These are phyloP conservation scores for Calendula officinalis DNA, from an alignment of 129 eudicot genomes.

Conservation along the genomic window DNA sequence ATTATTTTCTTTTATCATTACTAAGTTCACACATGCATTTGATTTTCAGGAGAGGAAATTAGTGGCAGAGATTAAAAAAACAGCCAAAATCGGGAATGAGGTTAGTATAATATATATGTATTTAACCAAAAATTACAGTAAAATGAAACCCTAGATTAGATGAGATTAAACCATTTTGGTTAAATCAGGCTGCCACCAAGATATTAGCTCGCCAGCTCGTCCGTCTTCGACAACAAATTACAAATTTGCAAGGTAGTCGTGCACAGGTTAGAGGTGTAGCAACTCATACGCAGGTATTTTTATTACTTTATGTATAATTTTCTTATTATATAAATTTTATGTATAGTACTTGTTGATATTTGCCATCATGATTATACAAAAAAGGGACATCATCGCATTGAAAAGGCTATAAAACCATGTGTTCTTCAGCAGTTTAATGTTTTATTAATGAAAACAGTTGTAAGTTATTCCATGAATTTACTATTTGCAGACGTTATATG, in stretches of 20 bases:
- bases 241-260: slow-evolving; percentile 89
- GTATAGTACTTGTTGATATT: not conserved
- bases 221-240: slow-evolving; percentile 82
- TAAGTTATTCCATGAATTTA: not conserved
- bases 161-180: not conserved
- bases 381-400: no score
- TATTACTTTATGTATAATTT: not conserved
- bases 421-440: no score
- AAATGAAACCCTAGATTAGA: no score
- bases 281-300: slow-evolving; percentile 80
- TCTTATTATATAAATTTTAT: no score
- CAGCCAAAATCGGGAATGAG: slow-evolving; percentile 94
- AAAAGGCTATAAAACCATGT: no score
- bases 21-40: slow-evolving; percentile 22
- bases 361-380: no score
- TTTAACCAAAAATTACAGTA: no score
- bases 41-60: slow-evolving; percentile 72
- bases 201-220: slow-evolving; percentile 94
- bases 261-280: slow-evolving; percentile 96
- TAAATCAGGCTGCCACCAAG: slow-evolving; percentile 81
- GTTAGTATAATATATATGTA: slow-evolving; percentile 31
- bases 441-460: no score
- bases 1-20: slow-evolving; percentile 8
- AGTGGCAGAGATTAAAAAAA: slow-evolving; percentile 93
- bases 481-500: slow-evolving; percentile 62